These are phyloP conservation scores for Amphibolis antarctica DNA, from an alignment of 106 monocot genomes.

Conservation along the genomic window DNA sequence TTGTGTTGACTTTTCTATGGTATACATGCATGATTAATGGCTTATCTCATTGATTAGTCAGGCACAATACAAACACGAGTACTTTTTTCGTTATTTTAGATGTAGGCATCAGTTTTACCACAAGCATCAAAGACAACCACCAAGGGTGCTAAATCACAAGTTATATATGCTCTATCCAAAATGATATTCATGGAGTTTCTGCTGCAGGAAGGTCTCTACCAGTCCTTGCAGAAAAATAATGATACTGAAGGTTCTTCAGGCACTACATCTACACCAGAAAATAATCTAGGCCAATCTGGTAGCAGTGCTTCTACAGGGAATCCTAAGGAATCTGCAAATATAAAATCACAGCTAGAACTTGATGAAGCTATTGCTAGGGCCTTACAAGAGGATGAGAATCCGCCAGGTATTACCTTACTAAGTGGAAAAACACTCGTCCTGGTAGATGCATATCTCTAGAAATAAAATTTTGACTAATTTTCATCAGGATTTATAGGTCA, in stretches of 20 bases:
- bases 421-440: neutral
- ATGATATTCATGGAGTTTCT: too few species aligned
- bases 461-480: neutral
- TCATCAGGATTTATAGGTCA: neutral
- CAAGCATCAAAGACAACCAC: too few species aligned
- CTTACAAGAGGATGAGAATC: conserved; percentile 6
- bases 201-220: conserved; percentile 5
- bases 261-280: neutral
- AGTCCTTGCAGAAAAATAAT: conserved; percentile 3
- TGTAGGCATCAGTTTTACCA: too few species aligned
- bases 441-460: neutral
- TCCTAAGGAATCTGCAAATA: neutral
- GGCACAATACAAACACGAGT: too few species aligned
- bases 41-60: too few species aligned
- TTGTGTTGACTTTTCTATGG: too few species aligned
- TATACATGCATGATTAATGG: too few species aligned
- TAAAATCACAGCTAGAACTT: conserved; percentile 1
- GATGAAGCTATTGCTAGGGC: conserved; percentile 15
- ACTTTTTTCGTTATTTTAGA: too few species aligned
- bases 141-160: too few species aligned
- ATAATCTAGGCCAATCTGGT: neutral
- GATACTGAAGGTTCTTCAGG: neutral
- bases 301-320: neutral
- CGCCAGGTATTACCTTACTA: conserved; percentile 1
- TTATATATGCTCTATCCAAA: too few species aligned